Percentiles rank a stretch among this genome's conserved stretches.
Conservation (phyloP, 2,329 filamentous ascomycete genomes). For the Alternaria postmessia region DNA sequence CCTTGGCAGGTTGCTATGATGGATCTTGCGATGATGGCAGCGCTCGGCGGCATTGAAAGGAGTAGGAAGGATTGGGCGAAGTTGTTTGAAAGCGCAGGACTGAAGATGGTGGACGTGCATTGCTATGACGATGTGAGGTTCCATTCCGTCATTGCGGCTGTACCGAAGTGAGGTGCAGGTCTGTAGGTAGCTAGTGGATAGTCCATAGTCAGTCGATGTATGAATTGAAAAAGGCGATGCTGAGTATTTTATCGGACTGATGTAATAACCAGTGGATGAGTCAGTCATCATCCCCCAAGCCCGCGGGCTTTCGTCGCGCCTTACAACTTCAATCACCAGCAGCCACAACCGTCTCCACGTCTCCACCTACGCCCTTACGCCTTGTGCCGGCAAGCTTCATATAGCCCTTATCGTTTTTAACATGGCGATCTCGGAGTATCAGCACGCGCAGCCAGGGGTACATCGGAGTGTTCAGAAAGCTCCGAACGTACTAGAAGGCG, state of each 20-base stretch:
- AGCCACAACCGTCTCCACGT: background rate
- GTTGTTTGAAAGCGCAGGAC: constrained; percentile 33
- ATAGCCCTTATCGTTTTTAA: background rate
- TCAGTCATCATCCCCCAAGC: constrained; percentile 1
- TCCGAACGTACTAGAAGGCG: constrained; percentile 7
- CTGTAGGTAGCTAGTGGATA: background rate
- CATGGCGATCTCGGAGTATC: constrained; percentile 4
- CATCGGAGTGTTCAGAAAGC: background rate
- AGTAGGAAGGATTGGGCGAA: constrained; percentile 28
- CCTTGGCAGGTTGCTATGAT: constrained; percentile 42
- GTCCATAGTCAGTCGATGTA: background rate
- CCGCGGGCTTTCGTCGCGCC: background rate
- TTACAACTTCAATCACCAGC: background rate
- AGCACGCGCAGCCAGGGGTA: background rate
- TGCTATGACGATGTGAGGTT: constrained; percentile 36
- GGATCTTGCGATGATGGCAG: constrained; percentile 39
- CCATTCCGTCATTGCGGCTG: constrained; percentile 33
- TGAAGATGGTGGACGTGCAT: constrained; percentile 36
- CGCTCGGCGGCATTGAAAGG: constrained; percentile 38
- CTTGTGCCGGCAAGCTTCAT: background rate
- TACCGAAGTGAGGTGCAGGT: background rate
- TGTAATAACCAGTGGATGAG: background rate
- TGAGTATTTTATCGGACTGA: background rate
- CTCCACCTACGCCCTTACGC: background rate
- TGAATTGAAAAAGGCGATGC: background rate